Evolutionary conservation across 129 eudicot species (phyloP), one percentile per base, ranked within the genome.

Genomic region (Centrapalus pauciflorus): DNA sequence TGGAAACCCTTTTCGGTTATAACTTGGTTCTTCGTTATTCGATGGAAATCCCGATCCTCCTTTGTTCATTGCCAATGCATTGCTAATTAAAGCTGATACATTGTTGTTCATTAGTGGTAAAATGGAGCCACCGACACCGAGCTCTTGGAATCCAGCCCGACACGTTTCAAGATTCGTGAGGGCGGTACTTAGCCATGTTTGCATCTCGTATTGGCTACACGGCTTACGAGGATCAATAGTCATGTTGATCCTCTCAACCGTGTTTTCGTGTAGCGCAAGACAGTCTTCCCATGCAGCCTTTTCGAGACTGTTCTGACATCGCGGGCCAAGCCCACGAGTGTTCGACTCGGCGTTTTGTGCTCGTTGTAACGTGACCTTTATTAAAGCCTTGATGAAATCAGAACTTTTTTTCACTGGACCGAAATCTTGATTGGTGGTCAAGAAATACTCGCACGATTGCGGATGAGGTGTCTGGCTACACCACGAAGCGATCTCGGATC

Each of bases 251-350:
- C 73, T 64, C 3, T 46, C 57, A 14, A 83, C 52, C 1, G 95
- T 73, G 43, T 70, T 55, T 9, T 92, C 89, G 35, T 92, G 85
- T 13, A 89, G 84, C 81, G 83, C 85, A 0, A 81, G 17, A 27
- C 97, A 89, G 30, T 86, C 95, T 57, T 77, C 84, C 96, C 95
- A 92, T 25, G 96, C 98, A 25, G 87, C 90, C 4, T 83, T 88
- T 45, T 92, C 96, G 1, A 38, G 63, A 46, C 61, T 61, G 79
- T 79, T 77, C 5, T 83, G 62, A 11, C 87, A 88, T 55, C 77
- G 83, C 1, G 79, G 3, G 64, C 98, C 95, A 1, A 88, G 82
- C 10, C 75, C 68, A 8, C 71, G 66, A 1, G 86, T 74, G 66
- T 76, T 71, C 1, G 27, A 9, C 5, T 71, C 64, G 0, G 89